These are phyloP conservation scores for Neurospora sp. DNA, from an alignment of 495 filamentous ascomycete species.

Conservation along the genomic window DNA sequence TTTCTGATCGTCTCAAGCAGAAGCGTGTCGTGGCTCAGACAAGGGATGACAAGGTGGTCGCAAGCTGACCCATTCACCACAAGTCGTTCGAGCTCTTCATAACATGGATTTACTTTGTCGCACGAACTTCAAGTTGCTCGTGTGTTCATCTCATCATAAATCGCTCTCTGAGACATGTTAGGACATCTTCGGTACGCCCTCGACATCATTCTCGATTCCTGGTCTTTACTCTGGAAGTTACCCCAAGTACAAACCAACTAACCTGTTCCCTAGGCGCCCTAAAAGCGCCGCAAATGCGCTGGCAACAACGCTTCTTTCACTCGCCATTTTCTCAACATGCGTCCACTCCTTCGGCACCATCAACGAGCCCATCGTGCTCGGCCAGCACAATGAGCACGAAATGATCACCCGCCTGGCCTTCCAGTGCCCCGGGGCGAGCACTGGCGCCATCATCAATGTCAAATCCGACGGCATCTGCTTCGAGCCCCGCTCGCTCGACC, in stretches of 20 bases:
- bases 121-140: not conserved
- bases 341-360: constrained; percentile 14
- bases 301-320: not conserved
- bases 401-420: constrained; percentile 22
- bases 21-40: not conserved
- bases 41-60: not conserved
- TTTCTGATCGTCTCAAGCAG: no score
- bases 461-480: constrained; percentile 20
- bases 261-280: not conserved
- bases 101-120: not conserved
- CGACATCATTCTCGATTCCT: not conserved
- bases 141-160: not conserved
- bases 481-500: constrained; percentile 19
- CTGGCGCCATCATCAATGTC: not conserved
- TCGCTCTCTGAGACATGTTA: not conserved
- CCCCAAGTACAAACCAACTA: not conserved
- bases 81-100: not conserved
- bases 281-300: not conserved
- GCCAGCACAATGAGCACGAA: constrained; percentile 23
- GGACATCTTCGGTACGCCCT: not conserved
- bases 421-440: constrained; percentile 12
- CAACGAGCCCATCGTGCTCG: constrained; percentile 15
- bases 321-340: not conserved
- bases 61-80: not conserved
- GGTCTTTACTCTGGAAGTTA: not conserved